phyloP scores from a whole-genome alignment of 495 filamentous ascomycete species.

The Penicillium herquei region DNA sequence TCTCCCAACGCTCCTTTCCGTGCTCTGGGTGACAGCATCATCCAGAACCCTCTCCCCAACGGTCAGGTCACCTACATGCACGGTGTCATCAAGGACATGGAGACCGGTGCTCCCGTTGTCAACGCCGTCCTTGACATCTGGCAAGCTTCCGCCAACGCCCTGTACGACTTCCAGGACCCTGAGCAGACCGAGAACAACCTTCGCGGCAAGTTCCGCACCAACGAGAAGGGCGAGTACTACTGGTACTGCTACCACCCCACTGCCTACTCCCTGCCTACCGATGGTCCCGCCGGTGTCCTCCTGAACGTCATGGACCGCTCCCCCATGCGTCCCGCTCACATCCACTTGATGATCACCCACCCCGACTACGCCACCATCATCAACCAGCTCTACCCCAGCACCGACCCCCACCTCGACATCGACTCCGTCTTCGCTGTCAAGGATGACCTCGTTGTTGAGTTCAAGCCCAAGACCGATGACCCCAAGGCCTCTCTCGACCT shows the following conservation, averaged over 20 bases:
- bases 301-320: conserved; percentile 71
- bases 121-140: conserved; percentile 79
- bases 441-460: conserved; percentile 62
- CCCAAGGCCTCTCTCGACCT: conserved; percentile 47
- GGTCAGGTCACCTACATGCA: conserved; percentile 72
- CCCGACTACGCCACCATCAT: conserved; percentile 53
- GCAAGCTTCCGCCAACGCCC: conserved; percentile 80
- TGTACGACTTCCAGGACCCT: conserved; percentile 89
- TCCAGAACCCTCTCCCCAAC: conserved; percentile 62
- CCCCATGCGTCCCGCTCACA: conserved; percentile 49
- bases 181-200: conserved; percentile 78
- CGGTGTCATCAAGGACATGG: conserved; percentile 69
- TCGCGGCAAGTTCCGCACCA: conserved; percentile 75
- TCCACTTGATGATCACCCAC: conserved; percentile 51
- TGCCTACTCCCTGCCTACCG: conserved; percentile 73
- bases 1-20: conserved; percentile 79
- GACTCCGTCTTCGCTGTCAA: conserved; percentile 70
- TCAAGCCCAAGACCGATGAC: conserved; percentile 51
- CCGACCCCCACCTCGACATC: conserved; percentile 58
- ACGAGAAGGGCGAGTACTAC: conserved; percentile 72
- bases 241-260: conserved; percentile 85
- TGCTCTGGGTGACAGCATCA: conserved; percentile 65
- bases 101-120: conserved; percentile 67
- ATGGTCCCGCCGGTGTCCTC: conserved; percentile 70
- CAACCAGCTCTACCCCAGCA: conserved; percentile 63